Percentiles rank a stretch among this genome's conserved stretches.
phyloP scores from a whole-genome alignment of 2,329 filamentous ascomycete species.

The Trichocomaceae sp. region DNA sequence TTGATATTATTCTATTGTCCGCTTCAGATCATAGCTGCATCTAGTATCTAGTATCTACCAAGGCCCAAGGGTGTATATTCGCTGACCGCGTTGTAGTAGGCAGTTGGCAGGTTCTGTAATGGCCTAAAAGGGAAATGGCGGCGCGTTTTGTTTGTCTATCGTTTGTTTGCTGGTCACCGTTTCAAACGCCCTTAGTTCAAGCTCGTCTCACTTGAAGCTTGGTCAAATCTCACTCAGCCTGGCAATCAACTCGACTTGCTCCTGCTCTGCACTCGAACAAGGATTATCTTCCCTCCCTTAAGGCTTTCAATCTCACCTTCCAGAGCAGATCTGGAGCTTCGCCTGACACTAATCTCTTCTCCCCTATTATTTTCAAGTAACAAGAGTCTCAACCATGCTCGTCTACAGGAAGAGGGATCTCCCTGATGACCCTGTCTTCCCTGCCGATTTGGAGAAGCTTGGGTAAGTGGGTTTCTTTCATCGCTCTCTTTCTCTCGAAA shows the following conservation, averaged over 20 bases:
- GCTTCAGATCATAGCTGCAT: too few species aligned
- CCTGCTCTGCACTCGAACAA: background rate
- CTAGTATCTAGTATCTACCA: background rate
- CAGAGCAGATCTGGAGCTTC: background rate
- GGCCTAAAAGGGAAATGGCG: background rate
- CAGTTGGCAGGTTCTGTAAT: too few species aligned
- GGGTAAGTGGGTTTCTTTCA: constrained; percentile 50
- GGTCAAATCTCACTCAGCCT: background rate
- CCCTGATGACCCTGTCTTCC: constrained; percentile 63
- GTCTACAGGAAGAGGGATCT: constrained; percentile 61
- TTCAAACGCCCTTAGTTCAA: constrained; percentile 3
- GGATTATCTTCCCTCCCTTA: too few species aligned
- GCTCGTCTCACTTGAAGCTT: background rate
- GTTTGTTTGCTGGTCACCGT: constrained; percentile 1
- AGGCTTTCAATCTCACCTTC: background rate
- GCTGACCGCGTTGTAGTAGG: background rate
- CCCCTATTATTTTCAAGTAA: background rate
- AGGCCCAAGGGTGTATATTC: background rate
- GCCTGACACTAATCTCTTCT: background rate
- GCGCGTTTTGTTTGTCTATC: background rate
- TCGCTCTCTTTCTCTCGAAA: background rate
- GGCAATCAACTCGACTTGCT: too few species aligned
- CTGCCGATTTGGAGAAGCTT: constrained; percentile 59
- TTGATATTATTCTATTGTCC: background rate
- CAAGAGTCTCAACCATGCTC: constrained; percentile 58